These are phyloP conservation scores for Nakataea oryzae DNA, from an alignment of 2,329 filamentous ascomycete species.

Conservation along the genomic window DNA sequence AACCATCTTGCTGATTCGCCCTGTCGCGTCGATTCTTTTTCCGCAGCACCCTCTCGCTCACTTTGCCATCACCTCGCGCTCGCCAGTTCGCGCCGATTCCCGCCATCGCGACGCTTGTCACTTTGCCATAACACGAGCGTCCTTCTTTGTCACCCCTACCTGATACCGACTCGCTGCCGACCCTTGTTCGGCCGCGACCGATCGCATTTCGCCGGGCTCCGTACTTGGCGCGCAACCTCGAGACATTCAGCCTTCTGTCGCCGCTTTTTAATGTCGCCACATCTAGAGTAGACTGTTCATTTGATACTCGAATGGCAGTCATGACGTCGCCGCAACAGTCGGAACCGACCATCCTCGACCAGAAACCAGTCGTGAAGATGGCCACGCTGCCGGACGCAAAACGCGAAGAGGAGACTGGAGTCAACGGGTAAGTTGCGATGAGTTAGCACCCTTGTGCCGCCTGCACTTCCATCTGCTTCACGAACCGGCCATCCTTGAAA, in stretches of 20 bases:
- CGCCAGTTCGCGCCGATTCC: neutral
- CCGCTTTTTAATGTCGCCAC: slow-evolving; percentile 26
- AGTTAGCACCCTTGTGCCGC: neutral
- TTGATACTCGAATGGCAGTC: slow-evolving; percentile 33
- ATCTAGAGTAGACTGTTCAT: slow-evolving; percentile 6
- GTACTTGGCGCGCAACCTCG: neutral
- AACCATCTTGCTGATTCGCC: neutral
- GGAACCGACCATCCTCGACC: slow-evolving; percentile 29
- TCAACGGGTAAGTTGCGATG: slow-evolving; percentile 47
- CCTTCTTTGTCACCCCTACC: neutral
- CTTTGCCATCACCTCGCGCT: neutral
- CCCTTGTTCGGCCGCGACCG: neutral
- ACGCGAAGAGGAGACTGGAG: slow-evolving; percentile 10
- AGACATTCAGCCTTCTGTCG: neutral
- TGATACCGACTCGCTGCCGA: neutral
- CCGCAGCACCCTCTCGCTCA: neutral
- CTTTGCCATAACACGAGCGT: neutral
- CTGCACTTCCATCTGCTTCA: neutral
- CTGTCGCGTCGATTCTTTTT: neutral
- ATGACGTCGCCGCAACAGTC: slow-evolving; percentile 37
- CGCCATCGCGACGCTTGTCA: neutral
- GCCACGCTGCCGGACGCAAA: slow-evolving; percentile 32
- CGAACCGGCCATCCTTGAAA: neutral
- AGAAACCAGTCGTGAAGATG: slow-evolving; percentile 40
- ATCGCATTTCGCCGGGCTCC: neutral